Evolutionary conservation across 345 rosid species (phyloP).

Genomic region (Pseudoturritis turrita): DNA sequence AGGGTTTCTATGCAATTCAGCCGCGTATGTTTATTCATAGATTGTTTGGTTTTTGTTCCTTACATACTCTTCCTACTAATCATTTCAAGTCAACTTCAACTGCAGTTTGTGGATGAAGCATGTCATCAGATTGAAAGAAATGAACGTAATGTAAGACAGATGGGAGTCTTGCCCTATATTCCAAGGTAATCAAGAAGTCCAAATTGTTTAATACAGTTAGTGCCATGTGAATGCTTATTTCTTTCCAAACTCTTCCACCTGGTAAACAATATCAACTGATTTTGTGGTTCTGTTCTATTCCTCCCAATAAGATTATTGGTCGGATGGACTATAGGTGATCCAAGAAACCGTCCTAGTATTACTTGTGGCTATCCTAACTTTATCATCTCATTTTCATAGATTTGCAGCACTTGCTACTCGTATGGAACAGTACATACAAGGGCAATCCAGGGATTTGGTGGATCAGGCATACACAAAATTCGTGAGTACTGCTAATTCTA

Average conservation of each 20-base stretch:
- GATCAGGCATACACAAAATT: constrained; percentile 97
- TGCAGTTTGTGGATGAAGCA: constrained; percentile 98
- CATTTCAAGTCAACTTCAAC: constrained; percentile 12
- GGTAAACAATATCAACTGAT: neutral
- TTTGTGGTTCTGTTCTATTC: neutral
- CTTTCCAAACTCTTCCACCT: neutral
- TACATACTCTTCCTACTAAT: constrained; percentile 6
- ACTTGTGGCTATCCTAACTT: constrained; percentile 8
- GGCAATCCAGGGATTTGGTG: constrained; percentile 95
- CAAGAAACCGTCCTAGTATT: neutral
- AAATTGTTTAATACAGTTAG: neutral
- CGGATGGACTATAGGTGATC: neutral
- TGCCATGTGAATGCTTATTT: neutral
- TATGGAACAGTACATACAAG: constrained; percentile 98
- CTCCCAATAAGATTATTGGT: neutral
- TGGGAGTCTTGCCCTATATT: constrained; percentile 89
- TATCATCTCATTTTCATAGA: constrained; percentile 34
- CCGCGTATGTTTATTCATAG: constrained; percentile 55
- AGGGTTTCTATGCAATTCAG: constrained; percentile 87
- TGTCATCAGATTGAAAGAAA: constrained; percentile 95
- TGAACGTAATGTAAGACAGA: constrained; percentile 84
- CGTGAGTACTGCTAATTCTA: constrained; percentile 47
- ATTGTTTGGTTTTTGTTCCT: neutral
- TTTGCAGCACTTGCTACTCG: constrained; percentile 98
- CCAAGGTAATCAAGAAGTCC: constrained; percentile 52